Base-by-base conservation (phyloP, 2,329 filamentous ascomycete genomes). In the Cytospora paraplurivora region DNA sequence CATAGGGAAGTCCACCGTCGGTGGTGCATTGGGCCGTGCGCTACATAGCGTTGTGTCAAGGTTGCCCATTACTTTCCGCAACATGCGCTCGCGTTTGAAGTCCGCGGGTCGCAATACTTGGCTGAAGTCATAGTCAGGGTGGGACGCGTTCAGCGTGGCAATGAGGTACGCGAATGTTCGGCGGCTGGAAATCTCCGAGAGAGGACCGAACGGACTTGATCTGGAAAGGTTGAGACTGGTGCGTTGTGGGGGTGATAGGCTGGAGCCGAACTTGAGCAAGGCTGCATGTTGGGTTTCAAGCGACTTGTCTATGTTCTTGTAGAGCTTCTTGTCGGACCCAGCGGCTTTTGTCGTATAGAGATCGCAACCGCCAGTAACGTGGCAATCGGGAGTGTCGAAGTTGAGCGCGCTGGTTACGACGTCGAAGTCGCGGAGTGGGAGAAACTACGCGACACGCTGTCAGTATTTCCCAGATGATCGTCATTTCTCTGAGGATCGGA, bases 291-390 rank as follows among this genome's bases (percentile, higher is more conserved):
- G 92, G 44, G 91, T 90, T 76, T 96, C 93, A 64, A 99, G 86
- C 35, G 91, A 93, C 72, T 91, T 88, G 74, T 97, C 93, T 73
- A 99, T 98, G 74, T 89, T 91, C 78, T 93, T 96, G 82, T 97
- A 97, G 10, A 99, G 82, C 75, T 98, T 98, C 85, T 97, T 97
- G 76, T 99, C 95, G 67, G 89, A 89, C 53, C 93, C 93, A 62
- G 94, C 93, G 35, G 95, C 93, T 78, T 99, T 99, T 33, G 93
- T 97, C 11, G 94, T 98, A 81, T 97, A 99, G 19, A 98, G 84
- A 76, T 99, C 95, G 82, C 94, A 98, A 68, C 92, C 91, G 71
- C 95, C 95, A 34, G 93, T 89, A 66, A 99, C 90, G 70, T 94
- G 91, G 74, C 92, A 93, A 75, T 98, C 94, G 58, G 91, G 87